A percentile compares a stretch with the other conserved stretches of the same genome.
phyloP scores from a whole-genome alignment of 2,329 filamentous ascomycete genomes.

The Verticillium isaacii region DNA sequence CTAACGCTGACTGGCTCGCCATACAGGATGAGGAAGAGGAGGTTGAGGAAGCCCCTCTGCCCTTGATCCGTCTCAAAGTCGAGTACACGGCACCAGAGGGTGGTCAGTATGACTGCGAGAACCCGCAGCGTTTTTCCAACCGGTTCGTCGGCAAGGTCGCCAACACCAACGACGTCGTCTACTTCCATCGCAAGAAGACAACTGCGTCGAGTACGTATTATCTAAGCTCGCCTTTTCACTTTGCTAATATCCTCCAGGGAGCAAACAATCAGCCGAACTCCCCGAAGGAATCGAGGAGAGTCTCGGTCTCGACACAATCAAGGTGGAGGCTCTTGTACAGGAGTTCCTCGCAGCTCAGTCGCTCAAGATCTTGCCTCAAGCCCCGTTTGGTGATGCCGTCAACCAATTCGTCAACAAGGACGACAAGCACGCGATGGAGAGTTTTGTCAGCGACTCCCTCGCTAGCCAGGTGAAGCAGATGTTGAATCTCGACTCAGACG shows the following conservation, averaged over 20 bases:
- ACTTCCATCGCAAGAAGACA: constrained; percentile 89
- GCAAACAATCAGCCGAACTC: constrained; percentile 49
- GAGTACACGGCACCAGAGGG: constrained; percentile 85
- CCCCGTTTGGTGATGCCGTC: constrained; percentile 88
- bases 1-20: constrained; percentile 73
- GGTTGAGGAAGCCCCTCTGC: constrained; percentile 62
- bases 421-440: constrained; percentile 86
- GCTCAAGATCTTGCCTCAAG: constrained; percentile 87
- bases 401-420: constrained; percentile 92
- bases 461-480: constrained; percentile 67
- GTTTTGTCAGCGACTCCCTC: constrained; percentile 70
- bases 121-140: constrained; percentile 93
- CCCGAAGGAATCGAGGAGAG: constrained; percentile 61
- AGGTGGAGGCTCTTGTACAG: constrained; percentile 82
- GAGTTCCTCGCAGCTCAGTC: constrained; percentile 86
- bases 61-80: constrained; percentile 83
- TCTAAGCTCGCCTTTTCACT: constrained; percentile 14
- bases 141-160: constrained; percentile 86
- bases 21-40: constrained; percentile 62
- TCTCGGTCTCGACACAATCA: constrained; percentile 68
- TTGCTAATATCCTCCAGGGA: constrained; percentile 21
- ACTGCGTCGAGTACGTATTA: constrained; percentile 32
- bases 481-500: constrained; percentile 59
- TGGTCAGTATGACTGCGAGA: constrained; percentile 84
- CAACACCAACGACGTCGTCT: constrained; percentile 89